Base-by-base conservation (phyloP, 768 basidiomycete species). In the Leccinum boreale region DNA sequence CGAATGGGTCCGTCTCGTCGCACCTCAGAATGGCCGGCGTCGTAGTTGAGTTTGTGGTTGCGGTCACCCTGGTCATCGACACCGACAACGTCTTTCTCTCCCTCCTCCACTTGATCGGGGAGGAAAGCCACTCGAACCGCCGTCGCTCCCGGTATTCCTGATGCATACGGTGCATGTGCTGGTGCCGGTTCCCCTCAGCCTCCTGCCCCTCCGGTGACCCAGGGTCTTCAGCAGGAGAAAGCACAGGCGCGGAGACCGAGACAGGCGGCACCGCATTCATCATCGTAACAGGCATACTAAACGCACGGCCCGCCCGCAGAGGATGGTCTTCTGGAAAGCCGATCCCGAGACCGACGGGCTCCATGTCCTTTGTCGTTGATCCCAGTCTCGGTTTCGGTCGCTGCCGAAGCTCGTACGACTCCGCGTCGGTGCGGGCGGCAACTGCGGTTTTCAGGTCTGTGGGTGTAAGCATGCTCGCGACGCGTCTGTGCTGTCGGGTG, bases 301-400 rank as follows among this genome's bases (percentile, higher is more conserved):
- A 61, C 6, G 63, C 59, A 0, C 70, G 69, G 45, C 48, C 33
- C 35, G 15, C 3, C 3, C 55, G 60, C 5, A 63, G 44, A 9
- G 60, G 68, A 17, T 71, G 65, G 23, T 53, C 58, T 39, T 67
- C 63, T 17, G 69, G 70, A 50, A 72, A 65, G 10, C 68, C 65
- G 31, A 70, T 61, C 28, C 68, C 70, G 8, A 70, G 58, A 24
- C 70, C 70, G 33, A 69, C 36, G 11, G 49, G 66, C 35, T 56
- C 59, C 44, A 19, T n/a, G 19, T 10, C 44, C 3, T 4, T 45
- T 5, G 35, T 3, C 15, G 35, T 17, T 1, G 35, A 15, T 36
- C 15, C 35, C 35, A 36, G 35, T 17, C 35, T 36, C 35, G 35
- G 3, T 8, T 36, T 36, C 15, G 35, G 3, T 17, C 35, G 35